Base-by-base conservation (phyloP, 768 basidiomycete species). In the Boletus huronensis region DNA sequence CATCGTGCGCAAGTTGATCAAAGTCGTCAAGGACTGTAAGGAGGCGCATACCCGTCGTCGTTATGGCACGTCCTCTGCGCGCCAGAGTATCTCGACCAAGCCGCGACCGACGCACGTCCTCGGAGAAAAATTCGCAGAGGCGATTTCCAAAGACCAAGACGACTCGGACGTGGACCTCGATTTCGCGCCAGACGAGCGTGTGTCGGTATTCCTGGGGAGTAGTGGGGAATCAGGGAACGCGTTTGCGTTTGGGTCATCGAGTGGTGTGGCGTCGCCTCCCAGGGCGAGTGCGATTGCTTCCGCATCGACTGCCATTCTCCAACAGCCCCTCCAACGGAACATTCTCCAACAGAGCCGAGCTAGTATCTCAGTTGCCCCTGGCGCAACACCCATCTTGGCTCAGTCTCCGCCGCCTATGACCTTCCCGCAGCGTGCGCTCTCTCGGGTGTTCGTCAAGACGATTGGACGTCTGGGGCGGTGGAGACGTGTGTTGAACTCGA, bases 21-120 rank as follows among this genome's bases (percentile, higher is more conserved):
- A 91, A 63, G 84, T 93, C 40, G 86, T 87, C 36, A 84, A 88
- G 61, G 87, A 90, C 50, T 90, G 90, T 67, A 91, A 87, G 71
- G 79, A 83, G 48, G 80, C 77, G 1, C 85, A 89, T 61, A 79
- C 75, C 1, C 75, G 78, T 9, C 68, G 72, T 34, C 67, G 71
- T 3, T 67, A 59, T 52, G 59, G 65, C 14, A 67, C 66, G 13
- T 47, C 57, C 2, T 72, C 69, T 9, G 64, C 66, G 0, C 69
- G 66, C n/a, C 67, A 72, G 47, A 70, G 65, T 34, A 58, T 70
- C 39, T 60, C 61, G 42, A 40, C 63, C 72, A 77, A 61, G 54
- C 73, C 58, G 28, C 73, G 48, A 40, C 74, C 53, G 55, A 74
- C 59, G 53, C 82, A 84, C 55, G 67, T 85, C 1, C 72, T 85